A percentile compares a stretch with the other conserved stretches of the same genome.
phyloP scores from a whole-genome alignment of 345 rosid species.

The Eucalyptus curtisii region DNA sequence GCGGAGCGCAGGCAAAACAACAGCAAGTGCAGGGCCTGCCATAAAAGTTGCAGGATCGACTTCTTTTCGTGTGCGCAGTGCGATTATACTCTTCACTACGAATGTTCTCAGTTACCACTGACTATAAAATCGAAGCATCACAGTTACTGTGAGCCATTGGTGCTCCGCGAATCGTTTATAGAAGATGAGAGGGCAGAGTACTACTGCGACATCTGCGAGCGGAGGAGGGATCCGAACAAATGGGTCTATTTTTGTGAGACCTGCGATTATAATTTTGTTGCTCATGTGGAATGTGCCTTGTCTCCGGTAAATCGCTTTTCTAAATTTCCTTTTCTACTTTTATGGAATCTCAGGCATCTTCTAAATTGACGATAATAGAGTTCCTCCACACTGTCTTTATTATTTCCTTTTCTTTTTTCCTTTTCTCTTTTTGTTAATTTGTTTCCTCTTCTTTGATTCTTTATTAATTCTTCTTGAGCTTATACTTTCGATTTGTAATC shows the following conservation, averaged over 20 bases:
- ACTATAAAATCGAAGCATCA: neutral
- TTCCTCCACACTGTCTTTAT: neutral
- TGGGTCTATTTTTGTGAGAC: neutral
- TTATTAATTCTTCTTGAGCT: neutral
- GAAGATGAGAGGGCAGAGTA: neutral
- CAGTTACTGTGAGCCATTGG: rapidly evolving
- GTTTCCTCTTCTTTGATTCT: neutral
- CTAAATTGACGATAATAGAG: too few relatives aligned
- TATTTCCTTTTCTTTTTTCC: too few relatives aligned
- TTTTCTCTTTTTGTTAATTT: neutral
- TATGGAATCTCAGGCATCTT: neutral
- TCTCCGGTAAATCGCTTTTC: neutral
- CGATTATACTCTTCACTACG: neutral
- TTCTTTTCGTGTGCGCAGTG: rapidly evolving
- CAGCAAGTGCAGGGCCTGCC: neutral
- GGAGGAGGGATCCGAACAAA: neutral
- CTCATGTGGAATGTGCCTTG: neutral
- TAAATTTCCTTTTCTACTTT: neutral
- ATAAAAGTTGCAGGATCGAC: neutral
- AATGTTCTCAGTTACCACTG: rapidly evolving
- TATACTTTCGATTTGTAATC: neutral
- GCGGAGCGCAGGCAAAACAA: rapidly evolving
- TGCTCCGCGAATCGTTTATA: neutral
- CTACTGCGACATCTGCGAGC: neutral
- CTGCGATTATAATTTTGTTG: neutral